A percentile compares a stretch with the other conserved stretches of the same genome.
Conservation (phyloP, 257 asterid species). For the Petrea volubilis region DNA sequence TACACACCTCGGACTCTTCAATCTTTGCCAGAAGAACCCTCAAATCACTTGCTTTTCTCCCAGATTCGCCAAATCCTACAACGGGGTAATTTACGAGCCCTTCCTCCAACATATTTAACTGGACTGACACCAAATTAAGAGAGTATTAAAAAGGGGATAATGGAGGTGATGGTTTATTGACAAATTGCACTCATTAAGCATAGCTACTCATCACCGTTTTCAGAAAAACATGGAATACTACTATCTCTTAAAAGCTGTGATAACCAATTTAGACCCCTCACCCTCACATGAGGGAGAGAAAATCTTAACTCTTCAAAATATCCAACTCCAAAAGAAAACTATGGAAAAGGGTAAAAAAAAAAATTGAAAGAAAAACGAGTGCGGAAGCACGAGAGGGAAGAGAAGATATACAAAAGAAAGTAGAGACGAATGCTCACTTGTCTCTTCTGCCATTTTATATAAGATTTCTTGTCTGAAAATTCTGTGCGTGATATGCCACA, state of each 20-base stretch:
- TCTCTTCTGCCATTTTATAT: constrained; percentile 98
- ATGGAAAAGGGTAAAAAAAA: neutral
- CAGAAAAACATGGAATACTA: neutral
- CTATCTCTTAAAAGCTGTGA: constrained; percentile 11
- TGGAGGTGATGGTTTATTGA: constrained; percentile 3
- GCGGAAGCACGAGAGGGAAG: neutral
- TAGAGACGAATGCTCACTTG: constrained; percentile 67
- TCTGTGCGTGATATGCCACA: constrained; percentile 95
- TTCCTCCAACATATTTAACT: constrained; percentile 97
- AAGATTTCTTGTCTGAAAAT: constrained; percentile 91
- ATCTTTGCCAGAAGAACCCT: constrained; percentile 89
- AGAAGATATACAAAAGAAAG: constrained; percentile 5
- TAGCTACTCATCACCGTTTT: constrained; percentile 6
- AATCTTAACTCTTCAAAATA: constrained; percentile 12
- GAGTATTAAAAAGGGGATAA: constrained; percentile 25
- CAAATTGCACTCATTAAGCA: constrained; percentile 16
- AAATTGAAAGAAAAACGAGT: neutral
- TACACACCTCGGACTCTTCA: constrained; percentile 95
- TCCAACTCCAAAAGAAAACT: neutral
- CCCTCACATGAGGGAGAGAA: constrained; percentile 14
- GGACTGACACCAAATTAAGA: constrained; percentile 73
- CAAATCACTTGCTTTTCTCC: constrained; percentile 76
- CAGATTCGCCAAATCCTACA: constrained; percentile 98
- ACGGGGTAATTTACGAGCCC: constrained; percentile 92
- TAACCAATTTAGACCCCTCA: constrained; percentile 7